phyloP scores from a whole-genome alignment of 1,284 basidiomycete species.

The Heliocybe sulcata region DNA sequence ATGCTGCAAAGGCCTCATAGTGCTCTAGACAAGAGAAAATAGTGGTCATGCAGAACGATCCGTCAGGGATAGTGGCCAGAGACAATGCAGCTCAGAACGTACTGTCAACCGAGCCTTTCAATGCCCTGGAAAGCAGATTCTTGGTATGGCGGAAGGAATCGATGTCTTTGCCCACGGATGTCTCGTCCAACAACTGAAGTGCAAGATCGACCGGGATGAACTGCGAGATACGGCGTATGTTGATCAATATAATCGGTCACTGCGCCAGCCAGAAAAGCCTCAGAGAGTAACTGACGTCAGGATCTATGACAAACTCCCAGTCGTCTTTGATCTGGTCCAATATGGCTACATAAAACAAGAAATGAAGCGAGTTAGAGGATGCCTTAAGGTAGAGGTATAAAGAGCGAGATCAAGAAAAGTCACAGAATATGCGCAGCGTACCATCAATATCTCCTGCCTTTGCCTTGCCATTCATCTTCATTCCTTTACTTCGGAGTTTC shows the following conservation, averaged over 20 bases:
- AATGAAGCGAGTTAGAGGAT: not conserved
- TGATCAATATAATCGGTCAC: constrained; percentile 5
- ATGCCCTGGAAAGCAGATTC: constrained; percentile 63
- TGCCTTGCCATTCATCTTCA: constrained; percentile 42
- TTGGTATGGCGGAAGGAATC: constrained; percentile 73
- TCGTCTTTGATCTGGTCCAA: constrained; percentile 81
- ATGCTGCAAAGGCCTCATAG: constrained; percentile 88
- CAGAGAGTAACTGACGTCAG: constrained; percentile 52
- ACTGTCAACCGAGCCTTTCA: constrained; percentile 85
- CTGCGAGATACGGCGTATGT: constrained; percentile 29
- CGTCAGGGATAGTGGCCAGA: not conserved
- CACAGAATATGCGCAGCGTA: constrained; percentile 24
- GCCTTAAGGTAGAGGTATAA: not conserved
- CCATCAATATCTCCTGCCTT: constrained; percentile 72
- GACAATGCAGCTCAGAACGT: constrained; percentile 17
- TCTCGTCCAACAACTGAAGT: constrained; percentile 75
- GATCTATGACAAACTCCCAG: constrained; percentile 85
- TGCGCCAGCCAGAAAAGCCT: constrained; percentile 6
- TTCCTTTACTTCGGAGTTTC: constrained; percentile 56
- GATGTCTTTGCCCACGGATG: constrained; percentile 63
- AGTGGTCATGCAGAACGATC: not conserved
- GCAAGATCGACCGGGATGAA: constrained; percentile 92
- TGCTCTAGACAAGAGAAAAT: constrained; percentile 44
- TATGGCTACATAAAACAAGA: constrained; percentile 46
- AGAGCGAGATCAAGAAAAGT: not conserved